A percentile compares a stretch with the other conserved stretches of the same genome.
Conservation (phyloP, 495 filamentous ascomycete species). For the Acidiella bohemica region DNA sequence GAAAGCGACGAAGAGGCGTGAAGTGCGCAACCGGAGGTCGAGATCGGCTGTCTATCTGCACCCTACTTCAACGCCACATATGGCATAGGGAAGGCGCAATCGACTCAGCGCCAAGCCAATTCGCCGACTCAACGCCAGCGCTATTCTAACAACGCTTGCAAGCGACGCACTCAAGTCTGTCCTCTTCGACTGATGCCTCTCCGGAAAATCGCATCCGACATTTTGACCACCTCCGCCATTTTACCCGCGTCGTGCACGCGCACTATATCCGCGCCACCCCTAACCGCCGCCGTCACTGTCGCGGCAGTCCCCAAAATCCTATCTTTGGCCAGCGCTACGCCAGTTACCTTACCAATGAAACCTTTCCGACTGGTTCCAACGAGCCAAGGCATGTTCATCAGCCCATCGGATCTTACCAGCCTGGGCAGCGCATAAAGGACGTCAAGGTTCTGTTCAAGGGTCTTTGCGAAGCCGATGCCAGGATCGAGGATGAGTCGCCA, state of each 20-base stretch:
- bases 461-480: constrained; percentile 87
- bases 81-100: too few species aligned
- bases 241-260: constrained; percentile 86
- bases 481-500: constrained; percentile 96
- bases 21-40: too few species aligned
- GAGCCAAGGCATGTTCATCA: constrained; percentile 60
- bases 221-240: constrained; percentile 76
- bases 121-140: too few species aligned
- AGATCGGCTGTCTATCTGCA: too few species aligned
- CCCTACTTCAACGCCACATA: too few species aligned
- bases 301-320: constrained; percentile 79
- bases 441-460: constrained; percentile 62
- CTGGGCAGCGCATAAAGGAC: constrained; percentile 53
- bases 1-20: too few species aligned
- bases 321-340: constrained; percentile 51
- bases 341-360: constrained; percentile 75
- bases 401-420: constrained; percentile 49
- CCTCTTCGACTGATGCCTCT: too few species aligned
- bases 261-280: constrained; percentile 89
- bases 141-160: too few species aligned
- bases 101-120: too few species aligned
- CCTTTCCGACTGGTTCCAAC: constrained; percentile 80
- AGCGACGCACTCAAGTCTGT: too few species aligned
- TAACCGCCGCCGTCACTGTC: constrained; percentile 72
- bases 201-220: constrained; percentile 86